These are phyloP conservation scores for Agrocybe pediades DNA, from an alignment of 768 basidiomycete species.

Conservation along the genomic window DNA sequence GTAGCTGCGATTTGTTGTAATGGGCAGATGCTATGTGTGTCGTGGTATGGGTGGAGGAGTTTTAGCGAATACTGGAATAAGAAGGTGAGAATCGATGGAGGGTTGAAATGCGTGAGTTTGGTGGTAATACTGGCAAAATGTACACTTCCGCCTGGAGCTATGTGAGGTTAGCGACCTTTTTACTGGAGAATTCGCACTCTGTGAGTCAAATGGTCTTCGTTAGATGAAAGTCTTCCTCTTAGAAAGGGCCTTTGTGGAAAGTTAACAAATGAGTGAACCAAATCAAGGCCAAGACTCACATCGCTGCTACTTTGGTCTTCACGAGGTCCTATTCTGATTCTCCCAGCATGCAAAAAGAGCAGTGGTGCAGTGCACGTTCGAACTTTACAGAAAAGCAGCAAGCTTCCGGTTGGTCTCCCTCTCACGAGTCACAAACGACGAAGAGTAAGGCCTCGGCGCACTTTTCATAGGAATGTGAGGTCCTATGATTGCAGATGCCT, in stretches of 20 bases:
- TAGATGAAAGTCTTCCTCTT: conserved; percentile 87
- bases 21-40: conserved; percentile 61
- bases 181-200: conserved; percentile 56
- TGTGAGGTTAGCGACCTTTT: conserved; percentile 54
- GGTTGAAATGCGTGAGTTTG: conserved; percentile 63
- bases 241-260: conserved; percentile 60
- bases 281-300: conserved; percentile 42
- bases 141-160: conserved; percentile 73
- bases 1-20: conserved; percentile 78
- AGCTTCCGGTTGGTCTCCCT: conserved; percentile 90
- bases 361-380: conserved; percentile 76
- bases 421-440: conserved; percentile 69
- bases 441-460: conserved; percentile 66
- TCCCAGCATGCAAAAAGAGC: conserved; percentile 86
- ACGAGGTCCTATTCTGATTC: conserved; percentile 72
- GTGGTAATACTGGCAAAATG: conserved; percentile 68
- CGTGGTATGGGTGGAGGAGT: conserved; percentile 16
- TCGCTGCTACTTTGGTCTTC: conserved; percentile 65
- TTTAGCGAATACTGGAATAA: conserved; percentile 56
- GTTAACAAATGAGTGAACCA: conserved; percentile 13
- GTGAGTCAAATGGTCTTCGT: conserved; percentile 66
- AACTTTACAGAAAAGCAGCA: no score
- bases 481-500: conserved; percentile 53
- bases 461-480: conserved; percentile 71
- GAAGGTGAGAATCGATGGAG: conserved; percentile 71